Evolutionary conservation across 1,284 basidiomycete genomes (phyloP), one percentile per base, ranked within the genome.

Genomic region (Phellopilus nigrolimitatus): DNA sequence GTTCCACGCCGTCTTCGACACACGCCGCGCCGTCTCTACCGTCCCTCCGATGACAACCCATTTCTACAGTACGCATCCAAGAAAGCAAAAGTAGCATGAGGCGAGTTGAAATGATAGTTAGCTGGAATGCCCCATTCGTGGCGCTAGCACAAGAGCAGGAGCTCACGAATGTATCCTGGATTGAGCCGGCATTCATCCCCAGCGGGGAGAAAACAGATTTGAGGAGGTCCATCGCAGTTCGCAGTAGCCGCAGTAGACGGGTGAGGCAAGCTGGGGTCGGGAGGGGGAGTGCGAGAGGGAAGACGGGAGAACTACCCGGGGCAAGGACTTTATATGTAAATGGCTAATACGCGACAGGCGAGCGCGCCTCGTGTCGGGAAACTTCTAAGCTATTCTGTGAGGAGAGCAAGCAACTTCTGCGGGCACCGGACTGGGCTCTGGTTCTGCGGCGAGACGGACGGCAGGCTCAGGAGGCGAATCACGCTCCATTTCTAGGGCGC

Each of bases 1-100:
- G 65, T 84, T 89, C 88, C 88, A 91, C 10, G 85, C 88, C 10
- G 86, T 87, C 31, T 87, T 73, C 6, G 86, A 89, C 19, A 76
- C 79, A 43, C 86, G 73, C 57, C 84, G 73, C 22, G 83, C 82
- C 8, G 85, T 88, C 63, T 88, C 84, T 19, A 88, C 82, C 2
- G 85, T 87, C 4, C 85, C 85, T 28, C 85, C 85, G 61, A 88
- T 84, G 59, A 88, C 84, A 27, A 88, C 84, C 36, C 87, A 73
- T 81, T 85, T 87, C 83, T 87, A 55, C 9, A 15, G 21, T 2
- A 22, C 34, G 38, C 46, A 17, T 45, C n/a, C 3, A 9, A 44
- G 15, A 22, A 15, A 34, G 17, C 30, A 17, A 9, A 6, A 28
- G n/a, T 30, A 36, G 33, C 22, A 27, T 38, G 12, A 1, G 15